A percentile compares a stretch with the other conserved stretches of the same genome.
phyloP scores from a whole-genome alignment of 805 yeast genomes.

The Maudiozyma serrabonitensis region DNA sequence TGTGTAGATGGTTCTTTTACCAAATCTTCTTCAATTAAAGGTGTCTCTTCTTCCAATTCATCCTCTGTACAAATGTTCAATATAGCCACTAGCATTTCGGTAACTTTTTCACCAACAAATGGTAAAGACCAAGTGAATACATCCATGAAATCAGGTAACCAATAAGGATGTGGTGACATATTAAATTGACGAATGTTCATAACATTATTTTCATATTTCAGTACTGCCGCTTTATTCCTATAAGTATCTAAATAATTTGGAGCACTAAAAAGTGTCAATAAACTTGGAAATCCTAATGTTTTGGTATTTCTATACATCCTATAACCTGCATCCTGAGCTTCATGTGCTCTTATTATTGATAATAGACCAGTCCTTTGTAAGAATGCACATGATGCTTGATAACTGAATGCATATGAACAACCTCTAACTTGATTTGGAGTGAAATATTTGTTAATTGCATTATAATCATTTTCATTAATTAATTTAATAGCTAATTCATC shows the following conservation, averaged over 20 bases:
- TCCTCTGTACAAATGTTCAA: constrained; percentile 93
- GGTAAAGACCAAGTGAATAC: constrained; percentile 97
- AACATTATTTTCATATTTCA: constrained; percentile 83
- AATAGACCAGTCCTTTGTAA: constrained; percentile 67
- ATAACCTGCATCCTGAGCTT: constrained; percentile 96
- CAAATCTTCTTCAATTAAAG: constrained; percentile 33
- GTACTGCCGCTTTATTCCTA: constrained; percentile 89
- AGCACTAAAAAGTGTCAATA: constrained; percentile 87
- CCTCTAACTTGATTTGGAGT: constrained; percentile 73
- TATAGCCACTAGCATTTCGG: constrained; percentile 84
- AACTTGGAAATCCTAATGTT: constrained; percentile 78
- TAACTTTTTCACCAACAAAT: constrained; percentile 91
- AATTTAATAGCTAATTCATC: neutral
- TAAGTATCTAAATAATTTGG: constrained; percentile 91
- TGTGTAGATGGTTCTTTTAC: neutral
- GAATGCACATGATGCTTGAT: constrained; percentile 70
- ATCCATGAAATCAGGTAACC: constrained; percentile 95
- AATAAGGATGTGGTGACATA: constrained; percentile 88
- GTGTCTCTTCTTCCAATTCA: constrained; percentile 72
- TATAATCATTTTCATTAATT: constrained; percentile 1
- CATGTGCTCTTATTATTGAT: constrained; percentile 90
- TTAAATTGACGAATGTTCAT: constrained; percentile 95
- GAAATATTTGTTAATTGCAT: constrained; percentile 29
- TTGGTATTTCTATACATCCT: constrained; percentile 84
- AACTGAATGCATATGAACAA: constrained; percentile 85